Base-by-base conservation (phyloP, 2,329 filamentous ascomycete species). In the Uncinocarpus reesii region DNA sequence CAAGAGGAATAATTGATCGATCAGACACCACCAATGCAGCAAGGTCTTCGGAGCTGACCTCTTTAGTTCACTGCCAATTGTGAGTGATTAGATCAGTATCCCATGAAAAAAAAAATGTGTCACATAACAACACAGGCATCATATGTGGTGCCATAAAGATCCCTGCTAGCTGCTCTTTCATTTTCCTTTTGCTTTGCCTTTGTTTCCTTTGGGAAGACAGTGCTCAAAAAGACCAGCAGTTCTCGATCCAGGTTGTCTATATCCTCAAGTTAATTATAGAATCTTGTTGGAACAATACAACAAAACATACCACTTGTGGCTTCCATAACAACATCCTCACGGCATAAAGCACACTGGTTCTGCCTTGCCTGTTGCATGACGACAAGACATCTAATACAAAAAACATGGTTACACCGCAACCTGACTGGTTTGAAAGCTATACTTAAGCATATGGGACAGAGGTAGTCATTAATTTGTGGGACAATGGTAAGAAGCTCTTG, bases 401-500 rank as follows among this genome's bases (percentile, higher is more conserved):
- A 89, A 11, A 89, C 69, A 56, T 92, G 86, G 23, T 75, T 69
- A 63, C 87, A 94, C 11, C 76, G 74, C 28, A 93, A 71, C 20
- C 81, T 78, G n/a, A 94, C 78, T 0, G 87, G 87, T 56, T 85
- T 79, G 72, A 84, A 92, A n/a, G 83, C 79, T 50, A 94, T 79
- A 36, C 77, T 77, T 57, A 83, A 81, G 66, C 87, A 92, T 51
- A 92, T 79, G 1, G 86, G 86, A 57, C 86, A 93, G 7, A 81
- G 72, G 65, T 88, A 90, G 65, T 93, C 87, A 59, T 87, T 81
- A n/a, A 92, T 66, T 58, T 88, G 85, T 0, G 87, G 87, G 5
- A 93, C 81, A 37, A 84, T 72, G 8, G 76, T 76, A 15, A 93
- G 73, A 2, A 94, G 73, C 52, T 87, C 78, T 26, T 78, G 76